Percentiles rank a stretch among this genome's conserved stretches.
These are phyloP conservation scores for Tuber melanosporum DNA, from an alignment of 495 filamentous ascomycete genomes.

Conservation along the genomic window DNA sequence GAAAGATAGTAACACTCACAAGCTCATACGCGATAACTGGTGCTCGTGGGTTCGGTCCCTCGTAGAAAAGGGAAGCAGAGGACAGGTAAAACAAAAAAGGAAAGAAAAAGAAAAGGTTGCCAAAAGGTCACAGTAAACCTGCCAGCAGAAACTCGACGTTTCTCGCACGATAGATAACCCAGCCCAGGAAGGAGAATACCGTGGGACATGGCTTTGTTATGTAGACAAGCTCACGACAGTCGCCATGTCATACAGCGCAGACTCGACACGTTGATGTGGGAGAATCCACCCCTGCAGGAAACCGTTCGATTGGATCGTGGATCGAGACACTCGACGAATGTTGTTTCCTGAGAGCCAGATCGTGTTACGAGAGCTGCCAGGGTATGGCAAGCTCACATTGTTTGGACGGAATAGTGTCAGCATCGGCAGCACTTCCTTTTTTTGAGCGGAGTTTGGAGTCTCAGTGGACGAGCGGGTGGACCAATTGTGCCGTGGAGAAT, in stretches of 20 bases:
- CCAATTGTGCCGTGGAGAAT: background rate
- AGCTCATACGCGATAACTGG: background rate
- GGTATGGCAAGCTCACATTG: background rate
- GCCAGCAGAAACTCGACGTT: background rate
- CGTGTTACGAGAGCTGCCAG: background rate
- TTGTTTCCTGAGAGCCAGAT: background rate
- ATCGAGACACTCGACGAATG: background rate
- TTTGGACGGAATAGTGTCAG: background rate
- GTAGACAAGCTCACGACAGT: background rate
- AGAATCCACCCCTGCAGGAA: background rate
- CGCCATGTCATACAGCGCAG: background rate
- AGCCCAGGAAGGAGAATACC: background rate
- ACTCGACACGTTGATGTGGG: background rate
- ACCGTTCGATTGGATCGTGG: slow-evolving; percentile 3
- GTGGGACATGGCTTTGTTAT: background rate
- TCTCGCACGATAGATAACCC: background rate
- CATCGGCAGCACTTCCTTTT: background rate
- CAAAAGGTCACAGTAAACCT: background rate
- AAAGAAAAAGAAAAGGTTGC: background rate
- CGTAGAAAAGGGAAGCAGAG: background rate
- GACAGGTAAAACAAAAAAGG: background rate
- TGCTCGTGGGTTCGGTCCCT: background rate
- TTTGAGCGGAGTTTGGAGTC: background rate
- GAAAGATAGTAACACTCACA: background rate
- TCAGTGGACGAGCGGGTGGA: background rate